phyloP scores from a whole-genome alignment of 2,329 filamentous ascomycete species.

The Aspergillus sclerotialis region DNA sequence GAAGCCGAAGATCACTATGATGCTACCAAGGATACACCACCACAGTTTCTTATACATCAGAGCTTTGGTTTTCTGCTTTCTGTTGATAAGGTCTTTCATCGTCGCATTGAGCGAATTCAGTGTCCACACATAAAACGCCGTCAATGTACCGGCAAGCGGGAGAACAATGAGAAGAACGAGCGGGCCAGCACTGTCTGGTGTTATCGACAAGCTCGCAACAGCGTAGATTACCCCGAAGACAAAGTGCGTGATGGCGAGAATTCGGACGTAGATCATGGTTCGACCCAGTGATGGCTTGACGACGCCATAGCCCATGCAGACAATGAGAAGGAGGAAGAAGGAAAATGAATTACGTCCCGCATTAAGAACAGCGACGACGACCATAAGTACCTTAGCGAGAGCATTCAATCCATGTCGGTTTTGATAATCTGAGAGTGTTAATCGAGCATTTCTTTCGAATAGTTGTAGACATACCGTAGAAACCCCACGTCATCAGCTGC shows the following conservation, averaged over 20 bases:
- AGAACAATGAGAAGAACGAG: constrained; percentile 89
- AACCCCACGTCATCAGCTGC: constrained; percentile 98
- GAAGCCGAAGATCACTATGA: constrained; percentile 93
- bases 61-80: constrained; percentile 89
- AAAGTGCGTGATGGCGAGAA: constrained; percentile 87
- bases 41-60: constrained; percentile 97
- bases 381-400: constrained; percentile 76
- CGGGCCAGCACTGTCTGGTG: constrained; percentile 81
- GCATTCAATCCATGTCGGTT: constrained; percentile 82
- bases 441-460: neutral
- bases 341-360: constrained; percentile 95
- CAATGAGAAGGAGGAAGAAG: constrained; percentile 94
- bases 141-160: constrained; percentile 83
- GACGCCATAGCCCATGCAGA: constrained; percentile 98
- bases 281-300: constrained; percentile 88
- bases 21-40: constrained; percentile 92
- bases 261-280: constrained; percentile 90
- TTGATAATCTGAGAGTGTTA: constrained; percentile 64
- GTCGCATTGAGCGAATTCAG: constrained; percentile 90
- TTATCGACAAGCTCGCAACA: constrained; percentile 79
- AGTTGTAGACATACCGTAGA: constrained; percentile 61
- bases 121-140: constrained; percentile 98
- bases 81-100: constrained; percentile 90
- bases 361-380: constrained; percentile 87
- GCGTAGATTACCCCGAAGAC: constrained; percentile 92